These are phyloP conservation scores for Ogataea degrootiae DNA, from an alignment of 805 yeast genomes.

Conservation along the genomic window DNA sequence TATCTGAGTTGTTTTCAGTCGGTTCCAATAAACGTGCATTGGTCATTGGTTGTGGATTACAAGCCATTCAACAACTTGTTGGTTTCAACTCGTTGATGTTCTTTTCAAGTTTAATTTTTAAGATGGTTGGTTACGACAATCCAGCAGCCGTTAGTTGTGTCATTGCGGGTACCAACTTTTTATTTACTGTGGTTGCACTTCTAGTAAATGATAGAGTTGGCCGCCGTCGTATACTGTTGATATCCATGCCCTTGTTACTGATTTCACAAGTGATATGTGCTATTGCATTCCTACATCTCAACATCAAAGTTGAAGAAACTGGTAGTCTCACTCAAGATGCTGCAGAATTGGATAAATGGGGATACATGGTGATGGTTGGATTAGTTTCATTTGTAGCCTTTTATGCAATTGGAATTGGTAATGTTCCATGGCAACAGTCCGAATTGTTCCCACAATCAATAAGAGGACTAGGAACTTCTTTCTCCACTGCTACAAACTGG, in stretches of 20 bases:
- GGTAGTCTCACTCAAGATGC: not conserved
- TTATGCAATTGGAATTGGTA: constrained; percentile 93
- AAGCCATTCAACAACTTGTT: constrained; percentile 94
- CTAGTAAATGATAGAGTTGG: constrained; percentile 84
- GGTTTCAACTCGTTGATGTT: constrained; percentile 97
- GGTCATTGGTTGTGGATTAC: constrained; percentile 85
- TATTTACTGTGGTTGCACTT: constrained; percentile 82
- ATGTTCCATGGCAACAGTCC: constrained; percentile 97
- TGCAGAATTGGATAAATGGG: constrained; percentile 72
- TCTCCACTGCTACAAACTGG: constrained; percentile 94
- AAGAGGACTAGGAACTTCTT: constrained; percentile 87
- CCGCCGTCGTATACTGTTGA: constrained; percentile 72
- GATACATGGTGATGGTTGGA: constrained; percentile 75
- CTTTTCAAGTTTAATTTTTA: constrained; percentile 87
- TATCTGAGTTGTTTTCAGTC: constrained; percentile 56
- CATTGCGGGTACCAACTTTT: constrained; percentile 90
- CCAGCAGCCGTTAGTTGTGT: constrained; percentile 94
- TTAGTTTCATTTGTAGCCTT: constrained; percentile 86
- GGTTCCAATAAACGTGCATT: constrained; percentile 87
- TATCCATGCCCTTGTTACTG: constrained; percentile 85
- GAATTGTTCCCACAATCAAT: constrained; percentile 93
- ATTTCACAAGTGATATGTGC: constrained; percentile 74
- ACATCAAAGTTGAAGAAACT: not conserved
- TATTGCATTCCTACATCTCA: constrained; percentile 67
- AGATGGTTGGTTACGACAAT: constrained; percentile 82